A percentile compares a stretch with the other conserved stretches of the same genome.
Conservation (phyloP, 805 yeast genomes). For the Diddensiella santjacobensis region DNA sequence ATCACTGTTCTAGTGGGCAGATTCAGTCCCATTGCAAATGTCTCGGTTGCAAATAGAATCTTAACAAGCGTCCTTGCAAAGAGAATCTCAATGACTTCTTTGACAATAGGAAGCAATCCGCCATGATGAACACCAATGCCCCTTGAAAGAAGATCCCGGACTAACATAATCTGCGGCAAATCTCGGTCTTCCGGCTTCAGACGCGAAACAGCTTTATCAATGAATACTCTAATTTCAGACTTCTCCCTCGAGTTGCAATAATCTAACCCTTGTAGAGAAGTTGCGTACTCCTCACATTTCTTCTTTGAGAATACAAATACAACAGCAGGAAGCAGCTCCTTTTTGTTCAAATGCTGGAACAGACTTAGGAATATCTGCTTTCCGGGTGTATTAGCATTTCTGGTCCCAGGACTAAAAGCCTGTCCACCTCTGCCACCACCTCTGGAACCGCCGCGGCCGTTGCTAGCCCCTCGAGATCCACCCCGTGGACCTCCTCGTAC, state of each 20-base stretch:
- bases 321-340: conserved; percentile 83
- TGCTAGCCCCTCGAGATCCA: conserved; percentile 32
- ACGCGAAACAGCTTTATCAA: conserved; percentile 83
- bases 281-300: conserved; percentile 90
- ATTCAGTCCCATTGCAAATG: conserved; percentile 98
- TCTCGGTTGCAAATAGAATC: conserved; percentile 93
- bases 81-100: conserved; percentile 87
- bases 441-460: conserved; percentile 38
- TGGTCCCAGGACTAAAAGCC: conserved; percentile 8
- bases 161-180: conserved; percentile 81
- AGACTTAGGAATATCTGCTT: conserved; percentile 70
- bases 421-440: conserved; percentile 29
- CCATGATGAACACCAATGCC: conserved; percentile 98
- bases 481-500: conserved; percentile 34
- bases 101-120: conserved; percentile 87
- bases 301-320: conserved; percentile 91
- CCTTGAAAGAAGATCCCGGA: conserved; percentile 76
- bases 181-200: conserved; percentile 89
- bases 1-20: conserved; percentile 96
- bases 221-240: conserved; percentile 88
- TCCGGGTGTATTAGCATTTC: conserved; percentile 53
- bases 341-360: conserved; percentile 62
- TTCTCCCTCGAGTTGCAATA: conserved; percentile 82
- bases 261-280: conserved; percentile 65
- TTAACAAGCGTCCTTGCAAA: conserved; percentile 84